These are phyloP conservation scores for Fusarium sp. DNA, from an alignment of 2,329 filamentous ascomycete species.

Conservation along the genomic window DNA sequence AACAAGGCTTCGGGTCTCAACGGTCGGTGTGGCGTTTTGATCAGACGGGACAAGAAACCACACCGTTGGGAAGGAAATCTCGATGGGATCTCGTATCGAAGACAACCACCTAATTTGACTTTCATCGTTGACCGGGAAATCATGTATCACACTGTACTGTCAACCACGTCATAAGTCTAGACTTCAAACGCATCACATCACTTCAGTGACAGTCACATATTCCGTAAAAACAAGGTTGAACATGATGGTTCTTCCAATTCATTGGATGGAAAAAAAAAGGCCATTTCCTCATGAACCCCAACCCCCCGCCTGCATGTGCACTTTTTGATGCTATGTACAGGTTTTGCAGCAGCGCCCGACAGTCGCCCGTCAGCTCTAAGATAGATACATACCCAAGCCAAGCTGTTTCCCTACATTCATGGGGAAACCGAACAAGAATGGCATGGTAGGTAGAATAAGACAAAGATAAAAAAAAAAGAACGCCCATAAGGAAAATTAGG, in stretches of 20 bases:
- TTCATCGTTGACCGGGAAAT: conserved; percentile 1
- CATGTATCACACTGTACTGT: background rate
- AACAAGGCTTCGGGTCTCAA: background rate
- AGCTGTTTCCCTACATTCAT: background rate
- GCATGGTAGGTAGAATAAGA: background rate
- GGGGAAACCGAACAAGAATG: conserved; percentile 18
- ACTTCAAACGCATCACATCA: background rate
- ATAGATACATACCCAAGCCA: conserved; percentile 25
- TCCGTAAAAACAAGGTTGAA: conserved; percentile 7
- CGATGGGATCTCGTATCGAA: conserved; percentile 18
- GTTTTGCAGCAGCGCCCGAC: conserved; percentile 25
- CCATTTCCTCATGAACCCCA: conserved; percentile 4
- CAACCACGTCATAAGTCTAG: conserved; percentile 24
- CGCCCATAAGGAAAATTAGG: conserved; percentile 34
- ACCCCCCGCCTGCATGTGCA: conserved; percentile 25
- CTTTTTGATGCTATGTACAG: conserved; percentile 33
- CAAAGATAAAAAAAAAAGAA: conserved; percentile 18
- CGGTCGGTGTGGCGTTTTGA: background rate
- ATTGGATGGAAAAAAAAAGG: conserved; percentile 16
- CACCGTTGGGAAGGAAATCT: background rate
- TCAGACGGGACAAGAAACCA: background rate
- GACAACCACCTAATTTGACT: conserved; percentile 6
- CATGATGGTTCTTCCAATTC: conserved; percentile 27
- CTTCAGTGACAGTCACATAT: background rate
- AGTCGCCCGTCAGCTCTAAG: conserved; percentile 37